Conservation (phyloP, 192 early-diverging fungal genomes). For the Lobosporangium transversale region DNA sequence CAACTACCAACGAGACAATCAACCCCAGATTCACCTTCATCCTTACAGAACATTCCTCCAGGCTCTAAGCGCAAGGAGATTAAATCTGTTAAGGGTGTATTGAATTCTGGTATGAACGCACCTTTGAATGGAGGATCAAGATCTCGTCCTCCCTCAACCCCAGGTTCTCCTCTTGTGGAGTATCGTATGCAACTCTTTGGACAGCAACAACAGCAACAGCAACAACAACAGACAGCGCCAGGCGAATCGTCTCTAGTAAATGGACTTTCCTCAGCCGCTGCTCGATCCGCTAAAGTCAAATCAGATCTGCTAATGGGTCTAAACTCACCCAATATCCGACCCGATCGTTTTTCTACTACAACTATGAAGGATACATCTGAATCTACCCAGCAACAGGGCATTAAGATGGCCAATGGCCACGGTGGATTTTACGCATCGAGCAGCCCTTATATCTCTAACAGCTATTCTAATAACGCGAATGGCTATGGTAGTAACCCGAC, state of each 20-base stretch:
- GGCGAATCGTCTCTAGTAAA: conserved; percentile 29
- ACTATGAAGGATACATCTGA: conserved; percentile 14
- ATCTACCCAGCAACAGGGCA: background rate
- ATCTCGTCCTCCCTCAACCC: conserved; percentile 44
- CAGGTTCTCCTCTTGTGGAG: conserved; percentile 40
- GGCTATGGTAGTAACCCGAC: conserved; percentile 5
- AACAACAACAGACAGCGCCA: conserved; percentile 13
- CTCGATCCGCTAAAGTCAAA: conserved; percentile 48
- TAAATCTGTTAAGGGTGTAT: conserved; percentile 49
- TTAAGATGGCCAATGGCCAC: conserved; percentile 3
- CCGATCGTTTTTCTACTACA: conserved; percentile 24
- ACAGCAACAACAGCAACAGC: conserved; percentile 18
- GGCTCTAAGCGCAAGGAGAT: conserved; percentile 51
- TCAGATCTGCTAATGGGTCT: conserved; percentile 50
- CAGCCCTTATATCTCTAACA: background rate
- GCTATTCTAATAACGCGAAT: background rate
- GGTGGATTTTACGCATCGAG: conserved; percentile 9
- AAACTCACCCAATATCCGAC: conserved; percentile 28
- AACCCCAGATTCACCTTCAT: conserved; percentile 32
- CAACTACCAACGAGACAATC: conserved; percentile 15
- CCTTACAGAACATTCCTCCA: conserved; percentile 36
- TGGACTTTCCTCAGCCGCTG: conserved; percentile 15
- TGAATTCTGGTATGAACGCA: conserved; percentile 51
- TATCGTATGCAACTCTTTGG: conserved; percentile 10
- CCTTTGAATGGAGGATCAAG: conserved; percentile 35